Base-by-base conservation (phyloP, 2,329 filamentous ascomycete species). In the Epichloe bromicola region DNA sequence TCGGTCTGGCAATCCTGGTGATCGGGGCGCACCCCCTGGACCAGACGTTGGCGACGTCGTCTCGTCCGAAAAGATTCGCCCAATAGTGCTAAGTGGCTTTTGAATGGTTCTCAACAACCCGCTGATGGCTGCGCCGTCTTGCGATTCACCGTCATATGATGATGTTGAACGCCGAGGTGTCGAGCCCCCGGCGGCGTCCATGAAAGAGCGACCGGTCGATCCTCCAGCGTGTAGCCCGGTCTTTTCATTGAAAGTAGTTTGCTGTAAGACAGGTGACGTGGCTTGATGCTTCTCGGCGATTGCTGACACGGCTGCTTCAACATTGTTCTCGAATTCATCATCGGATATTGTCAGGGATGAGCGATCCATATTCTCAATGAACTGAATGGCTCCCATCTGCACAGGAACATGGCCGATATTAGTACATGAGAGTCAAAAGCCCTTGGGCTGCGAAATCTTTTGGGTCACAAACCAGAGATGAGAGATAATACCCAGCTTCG, bases 401-500 rank as follows among this genome's bases (percentile, higher is more conserved):
- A 30, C 30, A 30, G 66, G 7, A 56, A 51, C 36, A 37, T 39
- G 34, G 23, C 11, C 17, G 1, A 11, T 2, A 30, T 30, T 4
- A 30, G 30, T 30, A 30, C 3, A 1, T 10, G 30, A 30, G 8
- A 11, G 30, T 30, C 30, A 30, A 30, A 30, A 11, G 3, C 30
- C 10, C 30, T 10, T 11, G 30, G 3, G 8, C 11, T 30, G 1
- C 30, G 30, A 30, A 11, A 0, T 4, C 4, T 11, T 10, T 30
- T 30, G 4, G 30, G 15, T 12, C 36, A 8, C 3, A 10, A 26
- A 89, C 86, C 58, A 98, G 71, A 7, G 93, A 97, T 34, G 91
- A 97, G 51, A 98, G 79, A 67, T 98, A 98, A 68, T 98, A 98
- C 12, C 93, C 93, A 14, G 93, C 91, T 72, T 98, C 93, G n/a